Evolutionary conservation across 2,329 filamentous ascomycete genomes (phyloP).

Genomic region (Pseudogymnoascus sp.): DNA sequence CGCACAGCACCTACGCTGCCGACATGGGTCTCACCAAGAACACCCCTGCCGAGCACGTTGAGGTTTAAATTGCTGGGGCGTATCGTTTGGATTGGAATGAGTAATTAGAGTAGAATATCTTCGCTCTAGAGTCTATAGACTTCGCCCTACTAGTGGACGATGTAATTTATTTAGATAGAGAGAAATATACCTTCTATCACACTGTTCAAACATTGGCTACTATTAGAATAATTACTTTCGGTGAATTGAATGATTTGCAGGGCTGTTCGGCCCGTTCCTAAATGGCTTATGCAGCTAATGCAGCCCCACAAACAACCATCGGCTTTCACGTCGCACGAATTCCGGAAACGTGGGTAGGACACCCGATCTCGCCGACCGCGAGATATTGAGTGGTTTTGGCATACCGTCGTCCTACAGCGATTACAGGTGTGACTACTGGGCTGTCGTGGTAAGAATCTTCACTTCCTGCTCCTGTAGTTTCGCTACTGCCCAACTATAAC

Average conservation of each 20-base stretch:
- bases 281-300: no score
- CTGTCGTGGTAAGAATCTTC: no score
- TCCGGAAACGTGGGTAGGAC: no score
- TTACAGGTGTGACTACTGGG: no score
- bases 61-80: not conserved
- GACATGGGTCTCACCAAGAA: conserved; percentile 16
- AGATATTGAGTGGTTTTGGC: no score
- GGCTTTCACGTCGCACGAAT: no score
- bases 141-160: not conserved
- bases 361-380: no score
- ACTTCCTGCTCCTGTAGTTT: no score
- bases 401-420: no score
- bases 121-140: not conserved
- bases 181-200: not conserved
- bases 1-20: conserved; percentile 21
- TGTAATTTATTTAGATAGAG: not conserved
- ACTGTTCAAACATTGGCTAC: not conserved
- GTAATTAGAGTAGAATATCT: not conserved
- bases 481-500: no score
- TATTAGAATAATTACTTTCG: not conserved
- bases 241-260: not conserved
- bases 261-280: not conserved
- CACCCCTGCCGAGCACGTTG: not conserved
- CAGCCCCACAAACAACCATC: no score
- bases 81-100: not conserved